Base-by-base conservation (phyloP, 441 rosid genomes). In the Adansonia madagascariensis region DNA sequence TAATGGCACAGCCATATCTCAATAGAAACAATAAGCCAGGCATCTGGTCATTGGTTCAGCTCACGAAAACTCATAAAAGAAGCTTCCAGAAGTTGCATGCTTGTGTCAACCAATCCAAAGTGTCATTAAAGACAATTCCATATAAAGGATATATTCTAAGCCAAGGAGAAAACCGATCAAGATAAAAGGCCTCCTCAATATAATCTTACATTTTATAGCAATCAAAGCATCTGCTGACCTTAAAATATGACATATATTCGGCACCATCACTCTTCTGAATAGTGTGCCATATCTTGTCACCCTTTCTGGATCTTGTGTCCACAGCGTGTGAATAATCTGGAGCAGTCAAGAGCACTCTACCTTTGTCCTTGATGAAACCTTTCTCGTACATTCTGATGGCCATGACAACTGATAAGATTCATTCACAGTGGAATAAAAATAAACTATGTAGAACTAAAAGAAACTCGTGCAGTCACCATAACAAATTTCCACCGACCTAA, bases 231-330 rank as follows among this genome's bases (percentile, higher is more conserved):
- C 49, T 74, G 31, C 90, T 24, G 59, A 93, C 98, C 98, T 97
- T 94, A 59, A 94, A 80, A 87, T 82, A 93, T 73, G 99, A 94
- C 98, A 94, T 97, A 80, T 94, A 97, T 75, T 89, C 81, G 78
- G 90, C 86, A 83, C 97, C 95, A 84, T 94, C 98, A 70, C 80
- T 83, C 50, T 78, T 90, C 78, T 86, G 82, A 81, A 88, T 77
- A 80, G 88, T 87, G 81, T 71, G 89, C 82, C 71, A 89, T 74
- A 88, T 74, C 84, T 77, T 87, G 61, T 88, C 93, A 71, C 86
- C 91, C 77, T 85, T 88, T 79, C 74, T 80, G 53, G 77, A 68
- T 79, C 77, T 89, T 76, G 80, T 68, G 18, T 63, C 86, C 63
- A 53, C 55, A 74, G 78, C 80, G 60, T 11, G 85, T 60, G 43